Evolutionary conservation across 805 yeast species (phyloP).

Genomic region (Candida pseudoglaebosa): DNA sequence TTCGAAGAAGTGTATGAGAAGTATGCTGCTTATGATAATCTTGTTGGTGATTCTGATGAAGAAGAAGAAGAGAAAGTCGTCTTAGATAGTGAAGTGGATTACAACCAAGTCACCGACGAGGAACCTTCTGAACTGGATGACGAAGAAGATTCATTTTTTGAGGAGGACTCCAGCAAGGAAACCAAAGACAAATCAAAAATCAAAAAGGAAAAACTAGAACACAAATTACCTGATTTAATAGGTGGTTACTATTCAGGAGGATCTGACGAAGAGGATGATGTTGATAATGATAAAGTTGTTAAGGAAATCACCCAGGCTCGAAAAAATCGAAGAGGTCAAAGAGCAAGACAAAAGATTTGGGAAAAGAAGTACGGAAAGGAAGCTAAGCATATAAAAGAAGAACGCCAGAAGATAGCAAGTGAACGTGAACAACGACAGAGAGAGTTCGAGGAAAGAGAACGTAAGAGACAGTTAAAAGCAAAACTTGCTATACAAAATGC

Average conservation of each 20-base stretch:
- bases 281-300: conserved; percentile 46
- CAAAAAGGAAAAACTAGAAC: conserved; percentile 23
- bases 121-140: conserved; percentile 46
- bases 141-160: conserved; percentile 10
- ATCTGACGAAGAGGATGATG: conserved; percentile 55
- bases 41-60: conserved; percentile 43
- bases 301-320: conserved; percentile 53
- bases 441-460: conserved; percentile 71
- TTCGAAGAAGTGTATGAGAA: conserved; percentile 27
- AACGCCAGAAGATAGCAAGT: conserved; percentile 48
- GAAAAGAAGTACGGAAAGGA: conserved; percentile 78
- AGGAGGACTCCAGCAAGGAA: conserved; percentile 21
- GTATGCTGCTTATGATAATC: conserved; percentile 32
- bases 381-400: conserved; percentile 80
- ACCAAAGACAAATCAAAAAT: conserved; percentile 17
- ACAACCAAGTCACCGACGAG: conserved; percentile 64
- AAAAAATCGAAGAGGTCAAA: conserved; percentile 92
- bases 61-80: conserved; percentile 26
- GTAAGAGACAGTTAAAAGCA: conserved; percentile 58
- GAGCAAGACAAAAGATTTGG: conserved; percentile 97
- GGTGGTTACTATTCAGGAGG: conserved; percentile 86
- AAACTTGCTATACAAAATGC: conserved; percentile 18
- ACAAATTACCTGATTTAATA: conserved; percentile 62
- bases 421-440: conserved; percentile 56
- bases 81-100: conserved; percentile 37